phyloP scores from a whole-genome alignment of 2,329 filamentous ascomycete genomes.

The Amesomyces nigricolor region DNA sequence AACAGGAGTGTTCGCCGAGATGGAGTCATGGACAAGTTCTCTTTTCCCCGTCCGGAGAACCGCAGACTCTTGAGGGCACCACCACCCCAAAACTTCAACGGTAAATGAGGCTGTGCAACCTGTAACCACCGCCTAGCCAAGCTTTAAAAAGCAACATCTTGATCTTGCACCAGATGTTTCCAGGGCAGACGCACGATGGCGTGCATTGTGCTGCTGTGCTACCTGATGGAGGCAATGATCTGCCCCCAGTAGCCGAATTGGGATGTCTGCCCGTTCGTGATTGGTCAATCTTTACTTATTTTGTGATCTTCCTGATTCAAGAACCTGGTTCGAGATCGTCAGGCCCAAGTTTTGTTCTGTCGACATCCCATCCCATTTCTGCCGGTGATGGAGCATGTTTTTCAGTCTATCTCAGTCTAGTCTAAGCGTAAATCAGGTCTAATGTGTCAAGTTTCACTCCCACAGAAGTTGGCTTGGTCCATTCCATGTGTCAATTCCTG shows the following conservation, averaged over 20 bases:
- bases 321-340: background rate
- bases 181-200: slow-evolving; percentile 22
- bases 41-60: too few species aligned
- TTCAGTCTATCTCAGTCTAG: slow-evolving; percentile 20
- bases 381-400: background rate
- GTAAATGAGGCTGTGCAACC: slow-evolving; percentile 1
- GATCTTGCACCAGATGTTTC: slow-evolving; percentile 4
- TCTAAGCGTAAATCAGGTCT: slow-evolving; percentile 16
- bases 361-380: background rate
- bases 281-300: slow-evolving; percentile 12
- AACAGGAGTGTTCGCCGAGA: too few species aligned
- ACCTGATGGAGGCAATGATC: slow-evolving; percentile 18
- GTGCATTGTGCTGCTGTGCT: slow-evolving; percentile 23
- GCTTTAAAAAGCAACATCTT: slow-evolving; percentile 1
- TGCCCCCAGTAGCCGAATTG: slow-evolving; percentile 16
- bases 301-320: background rate
- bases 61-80: background rate
- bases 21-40: too few species aligned
- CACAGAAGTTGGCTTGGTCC: background rate
- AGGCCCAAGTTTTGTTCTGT: background rate
- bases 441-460: slow-evolving; percentile 4
- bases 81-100: background rate
- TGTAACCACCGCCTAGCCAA: background rate
- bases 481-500: background rate
- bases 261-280: slow-evolving; percentile 16